Evolutionary conservation across 129 eudicot genomes (phyloP), one percentile per base, ranked within the genome.

Genomic region (Lactuca saligna): DNA sequence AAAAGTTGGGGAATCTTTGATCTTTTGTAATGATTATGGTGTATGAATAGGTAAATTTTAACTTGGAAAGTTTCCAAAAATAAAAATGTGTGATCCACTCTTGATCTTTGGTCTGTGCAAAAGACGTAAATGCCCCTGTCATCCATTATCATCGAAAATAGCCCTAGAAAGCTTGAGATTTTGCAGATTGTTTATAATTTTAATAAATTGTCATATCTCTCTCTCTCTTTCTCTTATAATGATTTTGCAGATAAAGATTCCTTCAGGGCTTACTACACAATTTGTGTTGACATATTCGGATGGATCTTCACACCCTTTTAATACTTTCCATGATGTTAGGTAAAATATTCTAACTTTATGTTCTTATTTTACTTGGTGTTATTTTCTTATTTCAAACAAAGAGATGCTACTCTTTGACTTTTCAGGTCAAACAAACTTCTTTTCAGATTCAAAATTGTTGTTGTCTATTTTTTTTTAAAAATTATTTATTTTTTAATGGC

Each of bases 291-390:
- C 82, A 66, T 79, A 82, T 78, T 75, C 88, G 1, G 82, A 85
- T 82, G 99, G 97, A 60, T 85, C 97, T 61, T 85, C 96, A 42
- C 82, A 94, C 82, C 84, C 93, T 50, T 83, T 89, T 51, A 83
- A 57, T 70, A 77, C 99, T 20, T 78, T 75, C 75, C 63, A 88
- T 33, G 96, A 87, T 84, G 80, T 89, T 68, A 73, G 99, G 99
- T 94, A 85, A 79, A 49, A 17, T 42, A 53, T 32, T 75, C 6
- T 25, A 25, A 25, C 44, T 70, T 50, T 42, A 17, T 56, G 17
- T 75, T 59, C 39, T 60, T 64, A 4, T 37, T 67, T 61, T 44
- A 55, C 38, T 10, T 74, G n/a, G 34, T 61, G 44, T 57, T 41
- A 46, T 53, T 65, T 31, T 57, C 39, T 61, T 69, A 42, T 20